Conservation (phyloP, 2,329 filamentous ascomycete species). For the Cordyceps fumosorosea region DNA sequence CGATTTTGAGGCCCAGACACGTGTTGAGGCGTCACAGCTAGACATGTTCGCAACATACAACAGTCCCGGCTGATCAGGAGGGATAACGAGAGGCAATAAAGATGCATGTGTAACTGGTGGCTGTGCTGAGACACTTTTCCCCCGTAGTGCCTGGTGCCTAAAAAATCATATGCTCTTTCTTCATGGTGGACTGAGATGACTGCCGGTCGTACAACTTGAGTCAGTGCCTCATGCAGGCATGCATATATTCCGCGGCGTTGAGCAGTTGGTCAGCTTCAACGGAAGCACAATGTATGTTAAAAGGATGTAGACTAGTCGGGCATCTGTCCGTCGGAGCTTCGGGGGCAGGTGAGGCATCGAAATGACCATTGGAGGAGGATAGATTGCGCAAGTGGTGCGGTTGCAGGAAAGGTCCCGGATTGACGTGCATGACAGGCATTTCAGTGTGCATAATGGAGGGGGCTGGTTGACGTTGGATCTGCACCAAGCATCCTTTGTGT, state of each 20-base stretch:
- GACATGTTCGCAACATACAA: neutral
- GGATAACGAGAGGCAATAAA: neutral
- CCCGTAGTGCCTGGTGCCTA: neutral
- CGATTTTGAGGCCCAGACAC: neutral
- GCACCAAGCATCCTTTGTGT: neutral
- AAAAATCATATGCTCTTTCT: neutral
- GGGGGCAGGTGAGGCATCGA: neutral
- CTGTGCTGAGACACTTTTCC: neutral
- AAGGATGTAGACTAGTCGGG: neutral
- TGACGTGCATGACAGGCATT: conserved; percentile 7
- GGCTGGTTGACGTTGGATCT: conserved; percentile 4
- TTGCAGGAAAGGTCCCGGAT: neutral
- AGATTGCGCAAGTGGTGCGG: neutral
- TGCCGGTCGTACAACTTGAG: neutral
- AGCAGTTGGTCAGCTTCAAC: neutral
- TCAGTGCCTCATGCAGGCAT: neutral
- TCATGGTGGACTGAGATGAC: neutral
- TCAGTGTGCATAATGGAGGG: neutral
- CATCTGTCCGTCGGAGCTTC: neutral
- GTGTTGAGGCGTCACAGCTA: neutral
- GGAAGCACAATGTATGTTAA: neutral
- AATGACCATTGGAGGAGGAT: neutral
- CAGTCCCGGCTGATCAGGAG: neutral
- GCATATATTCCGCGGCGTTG: neutral
- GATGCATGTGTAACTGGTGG: neutral